These are phyloP conservation scores for Tubosaeta sp. DNA, from an alignment of 768 basidiomycete genomes.

Conservation along the genomic window DNA sequence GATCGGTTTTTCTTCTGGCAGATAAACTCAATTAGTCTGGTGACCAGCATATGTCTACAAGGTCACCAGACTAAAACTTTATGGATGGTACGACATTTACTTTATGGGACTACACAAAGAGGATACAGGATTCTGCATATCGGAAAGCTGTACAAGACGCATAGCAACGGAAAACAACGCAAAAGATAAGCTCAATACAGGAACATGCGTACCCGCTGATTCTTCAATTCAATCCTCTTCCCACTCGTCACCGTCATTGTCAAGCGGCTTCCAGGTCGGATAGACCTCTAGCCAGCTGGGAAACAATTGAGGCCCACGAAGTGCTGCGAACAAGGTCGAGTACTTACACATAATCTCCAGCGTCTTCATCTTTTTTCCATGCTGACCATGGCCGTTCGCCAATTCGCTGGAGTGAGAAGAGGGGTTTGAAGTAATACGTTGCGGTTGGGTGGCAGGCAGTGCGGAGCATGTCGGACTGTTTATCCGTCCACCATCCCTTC, in stretches of 20 bases:
- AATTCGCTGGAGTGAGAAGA: slow-evolving; percentile 9
- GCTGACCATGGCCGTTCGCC: background rate
- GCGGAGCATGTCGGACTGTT: background rate
- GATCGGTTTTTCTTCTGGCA: too few relatives aligned
- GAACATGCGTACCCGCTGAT: too few relatives aligned
- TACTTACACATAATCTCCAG: slow-evolving; percentile 9
- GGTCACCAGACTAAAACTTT: too few relatives aligned
- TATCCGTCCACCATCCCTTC: slow-evolving; percentile 3
- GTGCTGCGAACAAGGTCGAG: background rate
- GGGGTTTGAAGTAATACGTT: slow-evolving; percentile 6
- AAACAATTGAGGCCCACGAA: background rate
- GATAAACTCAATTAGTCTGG: too few relatives aligned
- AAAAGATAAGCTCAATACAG: too few relatives aligned
- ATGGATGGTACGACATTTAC: too few relatives aligned
- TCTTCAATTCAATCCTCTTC: background rate
- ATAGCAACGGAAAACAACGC: too few relatives aligned
- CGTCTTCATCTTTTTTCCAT: slow-evolving; percentile 1
- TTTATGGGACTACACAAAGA: too few relatives aligned
- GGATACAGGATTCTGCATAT: too few relatives aligned
- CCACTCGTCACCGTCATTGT: slow-evolving; percentile 14
- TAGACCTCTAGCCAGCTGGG: slow-evolving; percentile 16
- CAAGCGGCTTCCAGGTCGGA: slow-evolving; percentile 15
- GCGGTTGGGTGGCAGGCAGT: background rate
- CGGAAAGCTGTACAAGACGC: too few relatives aligned
- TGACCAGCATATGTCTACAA: too few relatives aligned